Percentiles rank a stretch among this genome's conserved stretches.
Conservation (phyloP, 176 grass and related monocot species). For the Raddia guianensis region DNA sequence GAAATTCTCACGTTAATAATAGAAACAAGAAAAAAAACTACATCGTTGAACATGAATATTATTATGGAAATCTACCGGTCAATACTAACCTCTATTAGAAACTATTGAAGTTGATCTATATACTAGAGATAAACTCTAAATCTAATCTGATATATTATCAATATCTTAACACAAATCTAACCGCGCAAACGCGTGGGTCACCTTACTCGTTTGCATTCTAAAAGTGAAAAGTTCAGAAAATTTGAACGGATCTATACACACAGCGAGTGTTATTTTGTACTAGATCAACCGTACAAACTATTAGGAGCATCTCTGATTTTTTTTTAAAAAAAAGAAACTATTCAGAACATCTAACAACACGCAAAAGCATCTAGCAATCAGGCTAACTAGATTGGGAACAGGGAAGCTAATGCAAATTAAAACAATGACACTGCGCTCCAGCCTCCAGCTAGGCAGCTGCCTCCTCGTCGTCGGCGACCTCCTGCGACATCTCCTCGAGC, state of each 20-base stretch:
- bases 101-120: too few relatives aligned
- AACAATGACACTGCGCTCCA: background rate
- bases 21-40: too few relatives aligned
- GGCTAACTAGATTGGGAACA: background rate
- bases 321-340: background rate
- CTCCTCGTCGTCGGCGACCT: slow-evolving; percentile 30
- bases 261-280: background rate
- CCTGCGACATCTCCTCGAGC: slow-evolving; percentile 59
- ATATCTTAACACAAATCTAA: too few relatives aligned
- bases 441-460: too few relatives aligned
- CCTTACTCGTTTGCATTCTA: background rate
- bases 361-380: background rate
- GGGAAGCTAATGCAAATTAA: background rate
- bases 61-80: too few relatives aligned
- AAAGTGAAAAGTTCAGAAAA: background rate
- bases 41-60: too few relatives aligned
- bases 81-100: too few relatives aligned
- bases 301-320: too few relatives aligned
- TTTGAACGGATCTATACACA: background rate
- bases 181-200: too few relatives aligned
- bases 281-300: background rate
- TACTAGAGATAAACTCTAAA: too few relatives aligned
- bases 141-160: too few relatives aligned
- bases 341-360: background rate
- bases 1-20: too few relatives aligned